A percentile compares a stretch with the other conserved stretches of the same genome.
Evolutionary conservation across 2,329 filamentous ascomycete genomes (phyloP).

Genomic region (Exophiala sp.): DNA sequence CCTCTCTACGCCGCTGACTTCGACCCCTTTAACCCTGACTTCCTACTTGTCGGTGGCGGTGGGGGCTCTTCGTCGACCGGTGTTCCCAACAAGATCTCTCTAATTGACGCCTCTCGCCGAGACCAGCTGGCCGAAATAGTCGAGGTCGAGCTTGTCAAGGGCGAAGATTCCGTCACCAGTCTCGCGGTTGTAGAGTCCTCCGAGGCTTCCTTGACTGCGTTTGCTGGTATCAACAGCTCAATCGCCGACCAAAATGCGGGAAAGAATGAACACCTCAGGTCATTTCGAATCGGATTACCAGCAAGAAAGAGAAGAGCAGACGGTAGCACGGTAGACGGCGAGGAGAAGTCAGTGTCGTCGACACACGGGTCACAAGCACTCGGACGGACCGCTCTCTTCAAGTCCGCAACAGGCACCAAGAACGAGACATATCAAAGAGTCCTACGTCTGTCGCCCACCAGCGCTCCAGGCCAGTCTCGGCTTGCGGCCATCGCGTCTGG

Average conservation of each 20-base stretch:
- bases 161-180: conserved; percentile 85
- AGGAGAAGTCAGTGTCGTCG: conserved; percentile 18
- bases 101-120: conserved; percentile 64
- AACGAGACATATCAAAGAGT: conserved; percentile 57
- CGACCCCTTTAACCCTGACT: conserved; percentile 69
- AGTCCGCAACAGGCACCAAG: conserved; percentile 38
- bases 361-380: conserved; percentile 27
- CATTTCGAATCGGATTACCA: conserved; percentile 60
- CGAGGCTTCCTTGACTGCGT: conserved; percentile 49
- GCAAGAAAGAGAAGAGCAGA: conserved; percentile 38
- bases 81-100: conserved; percentile 74
- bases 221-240: conserved; percentile 81
- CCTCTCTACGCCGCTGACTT: conserved; percentile 85
- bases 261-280: conserved; percentile 76
- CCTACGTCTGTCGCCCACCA: conserved; percentile 52
- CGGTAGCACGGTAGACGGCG: conserved; percentile 15
- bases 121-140: conserved; percentile 59
- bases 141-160: conserved; percentile 70
- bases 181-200: conserved; percentile 63
- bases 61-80: conserved; percentile 76
- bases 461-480: conserved; percentile 38
- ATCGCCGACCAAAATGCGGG: conserved; percentile 64
- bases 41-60: conserved; percentile 77
- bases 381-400: conserved; percentile 33
- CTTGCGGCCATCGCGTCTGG: conserved; percentile 75